These are phyloP conservation scores for Sporisorium sorghi DNA, from an alignment of 1,284 basidiomycete genomes.

Conservation along the genomic window DNA sequence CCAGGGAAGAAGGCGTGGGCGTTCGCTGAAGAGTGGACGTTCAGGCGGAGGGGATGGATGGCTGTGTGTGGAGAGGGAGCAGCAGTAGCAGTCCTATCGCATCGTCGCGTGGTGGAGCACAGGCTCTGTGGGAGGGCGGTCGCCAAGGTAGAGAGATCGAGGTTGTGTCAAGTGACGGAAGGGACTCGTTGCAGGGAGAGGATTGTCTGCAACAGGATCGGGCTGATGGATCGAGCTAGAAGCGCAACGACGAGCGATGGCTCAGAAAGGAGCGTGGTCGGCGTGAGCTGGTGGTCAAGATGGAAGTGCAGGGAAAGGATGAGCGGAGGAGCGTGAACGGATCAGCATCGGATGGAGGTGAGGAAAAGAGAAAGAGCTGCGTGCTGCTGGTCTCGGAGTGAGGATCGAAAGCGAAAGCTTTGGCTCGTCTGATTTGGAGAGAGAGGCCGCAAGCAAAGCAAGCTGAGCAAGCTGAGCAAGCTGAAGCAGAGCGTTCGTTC, in stretches of 20 bases:
- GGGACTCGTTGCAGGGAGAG: neutral
- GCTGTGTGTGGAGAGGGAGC: neutral
- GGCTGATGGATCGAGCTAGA: neutral
- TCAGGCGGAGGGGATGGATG: neutral
- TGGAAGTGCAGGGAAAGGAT: neutral
- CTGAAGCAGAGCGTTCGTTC: no score
- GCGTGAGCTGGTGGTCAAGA: constrained; percentile 3
- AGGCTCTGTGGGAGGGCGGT: neutral
- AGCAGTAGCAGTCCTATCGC: constrained; percentile 18
- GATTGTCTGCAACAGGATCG: neutral
- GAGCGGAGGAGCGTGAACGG: constrained; percentile 5
- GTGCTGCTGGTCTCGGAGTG: neutral
- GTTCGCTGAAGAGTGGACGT: neutral
- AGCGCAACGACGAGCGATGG: neutral
- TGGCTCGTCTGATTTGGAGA: no score
- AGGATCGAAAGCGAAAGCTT: neutral
- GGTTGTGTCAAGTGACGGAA: neutral
- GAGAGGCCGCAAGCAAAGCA: no score
- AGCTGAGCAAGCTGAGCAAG: no score
- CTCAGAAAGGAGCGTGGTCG: neutral
- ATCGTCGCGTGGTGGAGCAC: constrained; percentile 20
- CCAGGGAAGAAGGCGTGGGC: neutral
- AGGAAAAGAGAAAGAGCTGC: neutral
- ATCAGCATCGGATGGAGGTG: constrained; percentile 9
- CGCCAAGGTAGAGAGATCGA: neutral